phyloP scores from a whole-genome alignment of 768 basidiomycete genomes.

The Tylopilus cervinicoccineus region DNA sequence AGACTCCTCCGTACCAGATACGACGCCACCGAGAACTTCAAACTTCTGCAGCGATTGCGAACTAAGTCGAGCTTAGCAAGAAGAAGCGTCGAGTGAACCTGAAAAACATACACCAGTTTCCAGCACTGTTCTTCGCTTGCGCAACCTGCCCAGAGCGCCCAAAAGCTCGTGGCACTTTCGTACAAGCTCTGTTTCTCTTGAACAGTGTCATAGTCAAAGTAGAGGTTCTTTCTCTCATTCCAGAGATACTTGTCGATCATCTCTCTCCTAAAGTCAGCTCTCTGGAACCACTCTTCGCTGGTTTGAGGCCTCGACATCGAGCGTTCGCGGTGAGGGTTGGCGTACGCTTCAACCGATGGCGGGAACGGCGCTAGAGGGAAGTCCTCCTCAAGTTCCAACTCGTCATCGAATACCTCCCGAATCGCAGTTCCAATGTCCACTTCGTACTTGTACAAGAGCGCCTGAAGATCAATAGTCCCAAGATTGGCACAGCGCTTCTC shows the following conservation, averaged over 20 bases:
- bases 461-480: conserved; percentile 93
- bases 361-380: conserved; percentile 93
- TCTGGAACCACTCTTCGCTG: conserved; percentile 89
- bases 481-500: conserved; percentile 98
- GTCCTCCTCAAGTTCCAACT: conserved; percentile 88
- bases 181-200: conserved; percentile 90
- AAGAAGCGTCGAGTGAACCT: not conserved
- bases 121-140: conserved; percentile 94
- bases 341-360: conserved; percentile 67
- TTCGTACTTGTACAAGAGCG: conserved; percentile 97
- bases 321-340: conserved; percentile 54
- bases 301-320: conserved; percentile 60
- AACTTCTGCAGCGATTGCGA: conserved; percentile 90
- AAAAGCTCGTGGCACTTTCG: conserved; percentile 95
- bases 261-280: conserved; percentile 78
- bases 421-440: conserved; percentile 98
- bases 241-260: conserved; percentile 93
- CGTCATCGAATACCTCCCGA: conserved; percentile 89
- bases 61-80: conserved; percentile 38
- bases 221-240: conserved; percentile 93
- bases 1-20: conserved; percentile 95
- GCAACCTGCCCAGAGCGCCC: conserved; percentile 97
- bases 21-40: conserved; percentile 91
- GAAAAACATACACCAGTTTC: conserved; percentile 76
- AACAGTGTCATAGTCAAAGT: conserved; percentile 95